phyloP scores from a whole-genome alignment of 306 rosid species.

The Echinosophora koreensis region DNA sequence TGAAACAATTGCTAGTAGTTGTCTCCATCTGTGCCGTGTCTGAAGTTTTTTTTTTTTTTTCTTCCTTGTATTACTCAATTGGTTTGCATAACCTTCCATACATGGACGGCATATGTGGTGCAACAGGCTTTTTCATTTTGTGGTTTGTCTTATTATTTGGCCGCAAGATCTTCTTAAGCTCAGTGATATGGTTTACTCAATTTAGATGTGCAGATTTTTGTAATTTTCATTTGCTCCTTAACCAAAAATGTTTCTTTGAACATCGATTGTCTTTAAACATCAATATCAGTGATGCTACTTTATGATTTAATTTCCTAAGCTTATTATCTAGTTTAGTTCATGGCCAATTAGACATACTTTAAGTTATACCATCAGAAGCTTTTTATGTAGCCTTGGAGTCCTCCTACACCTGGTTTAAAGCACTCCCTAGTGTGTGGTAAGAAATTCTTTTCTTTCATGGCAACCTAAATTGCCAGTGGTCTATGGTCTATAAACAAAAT shows the following conservation, averaged over 20 bases:
- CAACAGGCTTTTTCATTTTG: not conserved
- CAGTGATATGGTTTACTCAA: not conserved
- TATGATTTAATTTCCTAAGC: not conserved
- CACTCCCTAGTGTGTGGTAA: not conserved
- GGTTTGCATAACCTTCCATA: not conserved
- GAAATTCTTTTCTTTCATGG: not conserved
- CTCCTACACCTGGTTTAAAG: not conserved
- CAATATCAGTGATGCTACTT: not conserved
- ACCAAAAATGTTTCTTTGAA: not conserved
- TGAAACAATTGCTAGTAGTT: not conserved
- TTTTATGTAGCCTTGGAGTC: not conserved
- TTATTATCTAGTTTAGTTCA: not conserved
- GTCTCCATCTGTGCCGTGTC: not conserved
- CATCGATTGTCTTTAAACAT: not conserved
- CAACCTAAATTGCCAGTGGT: not conserved
- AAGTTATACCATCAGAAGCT: not conserved
- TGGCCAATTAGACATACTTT: not conserved
- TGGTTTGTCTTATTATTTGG: not conserved
- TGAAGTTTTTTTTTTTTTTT: not conserved
- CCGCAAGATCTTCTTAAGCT: not conserved
- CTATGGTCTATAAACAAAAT: constrained; percentile 1
- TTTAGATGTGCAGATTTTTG: not conserved
- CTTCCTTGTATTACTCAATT: not conserved
- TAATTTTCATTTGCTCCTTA: not conserved
- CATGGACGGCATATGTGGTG: not conserved